phyloP scores from a whole-genome alignment of 148 eudicot genomes.

The Cornus florida region DNA sequence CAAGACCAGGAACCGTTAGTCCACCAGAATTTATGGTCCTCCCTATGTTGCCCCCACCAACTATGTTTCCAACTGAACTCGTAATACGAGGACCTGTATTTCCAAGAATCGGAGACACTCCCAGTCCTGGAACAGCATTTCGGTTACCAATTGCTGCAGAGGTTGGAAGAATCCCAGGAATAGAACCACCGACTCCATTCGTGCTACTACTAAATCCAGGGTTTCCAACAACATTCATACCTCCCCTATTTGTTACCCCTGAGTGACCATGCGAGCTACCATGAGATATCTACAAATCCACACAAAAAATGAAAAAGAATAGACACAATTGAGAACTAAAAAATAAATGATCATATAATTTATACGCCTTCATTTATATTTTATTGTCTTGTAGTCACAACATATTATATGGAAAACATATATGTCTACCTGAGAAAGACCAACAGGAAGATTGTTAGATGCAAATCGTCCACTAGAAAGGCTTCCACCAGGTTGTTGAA shows the following conservation, averaged over 20 bases:
- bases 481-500: constrained; percentile 76
- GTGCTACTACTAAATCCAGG: constrained; percentile 77
- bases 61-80: constrained; percentile 81
- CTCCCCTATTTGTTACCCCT: constrained; percentile 86
- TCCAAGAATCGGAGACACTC: constrained; percentile 79
- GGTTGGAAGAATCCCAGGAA: constrained; percentile 92
- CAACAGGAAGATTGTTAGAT: constrained; percentile 76
- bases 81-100: constrained; percentile 83
- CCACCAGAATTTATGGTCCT: constrained; percentile 88
- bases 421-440: constrained; percentile 67
- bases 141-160: constrained; percentile 92
- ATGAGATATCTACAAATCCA: constrained; percentile 73
- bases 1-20: constrained; percentile 80
- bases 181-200: constrained; percentile 89
- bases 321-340: background rate
- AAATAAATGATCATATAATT: background rate
- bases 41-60: constrained; percentile 78
- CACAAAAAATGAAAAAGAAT: background rate
- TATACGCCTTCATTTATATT: background rate
- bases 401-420: background rate
- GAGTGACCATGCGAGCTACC: constrained; percentile 87
- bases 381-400: background rate
- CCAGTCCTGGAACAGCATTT: constrained; percentile 78
- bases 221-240: constrained; percentile 88
- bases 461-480: constrained; percentile 82